A percentile compares a stretch with the other conserved stretches of the same genome.
These are phyloP conservation scores for Fusarium secorum DNA, from an alignment of 2,329 filamentous ascomycete genomes.

Conservation along the genomic window DNA sequence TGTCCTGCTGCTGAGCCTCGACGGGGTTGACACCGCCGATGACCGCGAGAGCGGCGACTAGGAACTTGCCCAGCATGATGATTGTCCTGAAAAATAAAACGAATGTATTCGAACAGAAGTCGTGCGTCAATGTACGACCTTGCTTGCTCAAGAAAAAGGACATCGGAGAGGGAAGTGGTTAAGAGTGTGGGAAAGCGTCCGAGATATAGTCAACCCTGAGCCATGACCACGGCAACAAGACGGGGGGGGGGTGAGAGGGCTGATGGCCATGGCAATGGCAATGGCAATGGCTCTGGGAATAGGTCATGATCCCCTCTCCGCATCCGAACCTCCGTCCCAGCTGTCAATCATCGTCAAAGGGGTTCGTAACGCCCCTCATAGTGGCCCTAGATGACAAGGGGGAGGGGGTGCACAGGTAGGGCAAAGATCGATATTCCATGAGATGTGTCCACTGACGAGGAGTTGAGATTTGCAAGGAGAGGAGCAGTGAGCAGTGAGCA, in stretches of 20 bases:
- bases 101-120: constrained; percentile 28
- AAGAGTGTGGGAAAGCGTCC: constrained; percentile 21
- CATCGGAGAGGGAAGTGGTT: not conserved
- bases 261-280: not conserved
- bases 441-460: constrained; percentile 11
- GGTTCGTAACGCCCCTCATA: constrained; percentile 30
- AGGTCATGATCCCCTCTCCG: constrained; percentile 30
- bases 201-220: constrained; percentile 29
- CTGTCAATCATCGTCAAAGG: constrained; percentile 38
- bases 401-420: constrained; percentile 32
- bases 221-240: constrained; percentile 20
- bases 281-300: constrained; percentile 7
- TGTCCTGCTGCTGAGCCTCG: constrained; percentile 37
- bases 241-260: constrained; percentile 12
- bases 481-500: not conserved
- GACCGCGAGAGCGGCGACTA: constrained; percentile 40
- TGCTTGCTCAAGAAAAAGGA: constrained; percentile 27
- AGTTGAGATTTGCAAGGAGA: not conserved
- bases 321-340: constrained; percentile 30
- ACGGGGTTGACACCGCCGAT: constrained; percentile 34
- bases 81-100: constrained; percentile 20
- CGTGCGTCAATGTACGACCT: constrained; percentile 35
- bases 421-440: constrained; percentile 29
- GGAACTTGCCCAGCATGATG: constrained; percentile 34
- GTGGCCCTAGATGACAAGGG: constrained; percentile 32